phyloP scores from a whole-genome alignment of 2,329 filamentous ascomycete genomes.

The Dichotomopilus funicola region DNA sequence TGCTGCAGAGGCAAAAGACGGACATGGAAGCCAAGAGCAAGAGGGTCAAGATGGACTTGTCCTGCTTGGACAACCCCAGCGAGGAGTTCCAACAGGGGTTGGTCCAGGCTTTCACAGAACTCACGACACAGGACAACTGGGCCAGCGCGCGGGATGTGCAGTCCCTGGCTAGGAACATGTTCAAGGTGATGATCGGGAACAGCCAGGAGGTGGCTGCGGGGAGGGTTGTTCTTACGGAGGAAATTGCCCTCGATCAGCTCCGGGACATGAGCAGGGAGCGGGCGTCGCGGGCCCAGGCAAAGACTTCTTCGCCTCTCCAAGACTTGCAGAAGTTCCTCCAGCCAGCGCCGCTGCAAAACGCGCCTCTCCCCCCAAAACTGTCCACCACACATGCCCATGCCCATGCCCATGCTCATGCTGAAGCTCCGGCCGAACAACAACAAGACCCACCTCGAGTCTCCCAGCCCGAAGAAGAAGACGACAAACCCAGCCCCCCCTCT shows the following conservation, averaged over 20 bases:
- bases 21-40: constrained; percentile 10
- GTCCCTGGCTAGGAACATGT: constrained; percentile 46
- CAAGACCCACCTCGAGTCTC: too few relatives aligned
- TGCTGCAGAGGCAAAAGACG: constrained; percentile 26
- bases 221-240: constrained; percentile 10
- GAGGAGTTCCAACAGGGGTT: constrained; percentile 22
- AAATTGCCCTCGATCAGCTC: constrained; percentile 15
- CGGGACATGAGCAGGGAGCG: constrained; percentile 22
- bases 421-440: not conserved
- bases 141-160: constrained; percentile 59
- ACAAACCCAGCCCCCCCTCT: too few relatives aligned
- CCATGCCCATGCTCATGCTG: not conserved
- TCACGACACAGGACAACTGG: constrained; percentile 46
- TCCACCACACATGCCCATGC: not conserved
- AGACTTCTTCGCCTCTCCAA: not conserved
- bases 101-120: constrained; percentile 30
- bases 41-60: constrained; percentile 24
- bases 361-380: not conserved
- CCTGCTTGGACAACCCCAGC: constrained; percentile 19
- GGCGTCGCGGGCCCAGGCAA: constrained; percentile 10
- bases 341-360: not conserved
- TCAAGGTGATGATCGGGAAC: constrained; percentile 33
- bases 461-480: not conserved
- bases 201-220: constrained; percentile 20
- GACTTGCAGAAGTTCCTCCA: not conserved